phyloP scores from a whole-genome alignment of 371 early-diverging fungal species.

The Mortierella sp. region DNA sequence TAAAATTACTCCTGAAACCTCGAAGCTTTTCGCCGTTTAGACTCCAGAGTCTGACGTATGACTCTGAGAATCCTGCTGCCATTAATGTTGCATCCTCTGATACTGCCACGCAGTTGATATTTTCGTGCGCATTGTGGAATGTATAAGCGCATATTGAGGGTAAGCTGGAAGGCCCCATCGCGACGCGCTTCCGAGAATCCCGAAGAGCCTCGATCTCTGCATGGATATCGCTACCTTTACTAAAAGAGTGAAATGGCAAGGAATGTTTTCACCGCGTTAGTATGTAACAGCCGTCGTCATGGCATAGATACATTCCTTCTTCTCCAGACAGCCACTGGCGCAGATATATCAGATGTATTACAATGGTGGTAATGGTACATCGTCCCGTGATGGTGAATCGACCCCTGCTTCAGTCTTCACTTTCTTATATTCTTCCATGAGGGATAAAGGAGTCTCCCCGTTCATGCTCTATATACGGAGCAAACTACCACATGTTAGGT shows the following conservation, averaged over 20 bases:
- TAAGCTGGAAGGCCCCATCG: slow-evolving; percentile 79
- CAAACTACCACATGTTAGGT: background rate
- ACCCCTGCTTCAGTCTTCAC: slow-evolving; percentile 60
- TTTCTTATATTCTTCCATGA: slow-evolving; percentile 61
- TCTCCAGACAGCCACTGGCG: background rate
- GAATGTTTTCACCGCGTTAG: background rate
- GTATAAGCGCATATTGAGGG: slow-evolving; percentile 98
- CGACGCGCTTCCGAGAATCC: slow-evolving; percentile 87
- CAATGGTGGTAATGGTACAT: slow-evolving; percentile 81
- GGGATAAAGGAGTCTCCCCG: slow-evolving; percentile 34
- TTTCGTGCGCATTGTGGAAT: slow-evolving; percentile 95
- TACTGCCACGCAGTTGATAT: slow-evolving; percentile 81
- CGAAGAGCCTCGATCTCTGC: slow-evolving; percentile 82
- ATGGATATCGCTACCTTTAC: slow-evolving; percentile 79
- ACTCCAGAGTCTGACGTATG: slow-evolving; percentile 91
- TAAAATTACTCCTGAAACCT: slow-evolving; percentile 67
- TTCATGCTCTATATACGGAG: slow-evolving; percentile 24
- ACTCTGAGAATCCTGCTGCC: slow-evolving; percentile 92
- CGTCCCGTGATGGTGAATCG: slow-evolving; percentile 67
- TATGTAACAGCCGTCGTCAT: background rate
- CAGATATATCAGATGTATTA: slow-evolving; percentile 50
- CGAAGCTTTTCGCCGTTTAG: slow-evolving; percentile 78
- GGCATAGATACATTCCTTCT: background rate
- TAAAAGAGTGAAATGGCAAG: slow-evolving; percentile 24
- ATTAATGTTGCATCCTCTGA: slow-evolving; percentile 84